Conservation (phyloP, 805 yeast genomes). For the Barnettozyma pratensis region DNA sequence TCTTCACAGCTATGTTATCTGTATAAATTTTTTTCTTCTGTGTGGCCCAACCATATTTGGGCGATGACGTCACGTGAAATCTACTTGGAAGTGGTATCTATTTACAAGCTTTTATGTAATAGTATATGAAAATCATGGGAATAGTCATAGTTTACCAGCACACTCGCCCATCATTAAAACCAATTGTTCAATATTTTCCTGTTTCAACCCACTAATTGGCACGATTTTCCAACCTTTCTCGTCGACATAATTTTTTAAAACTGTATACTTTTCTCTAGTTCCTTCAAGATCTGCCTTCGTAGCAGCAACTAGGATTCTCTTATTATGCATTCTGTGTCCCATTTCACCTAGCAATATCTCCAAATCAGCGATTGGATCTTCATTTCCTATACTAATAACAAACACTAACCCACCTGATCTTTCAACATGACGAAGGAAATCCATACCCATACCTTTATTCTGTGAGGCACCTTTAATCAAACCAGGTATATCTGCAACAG, state of each 20-base stretch:
- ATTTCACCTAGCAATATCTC: constrained; percentile 61
- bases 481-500: constrained; percentile 98
- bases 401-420: constrained; percentile 86
- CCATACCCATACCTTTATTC: constrained; percentile 90
- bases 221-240: constrained; percentile 57
- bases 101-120: background rate
- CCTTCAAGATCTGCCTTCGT: constrained; percentile 86
- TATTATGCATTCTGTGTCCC: constrained; percentile 58
- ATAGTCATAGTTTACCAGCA: constrained; percentile 21
- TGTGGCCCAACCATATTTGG: background rate
- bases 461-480: constrained; percentile 82
- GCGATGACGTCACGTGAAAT: constrained; percentile 1
- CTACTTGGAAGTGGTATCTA: background rate
- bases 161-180: constrained; percentile 65
- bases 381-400: constrained; percentile 70
- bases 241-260: constrained; percentile 41
- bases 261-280: constrained; percentile 41
- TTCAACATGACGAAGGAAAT: constrained; percentile 87
- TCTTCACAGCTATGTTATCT: background rate
- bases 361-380: constrained; percentile 64
- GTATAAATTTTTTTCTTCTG: background rate
- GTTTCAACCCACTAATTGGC: constrained; percentile 78
- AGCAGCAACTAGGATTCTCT: constrained; percentile 71
- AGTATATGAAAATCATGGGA: background rate
- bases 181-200: constrained; percentile 68